Evolutionary conservation across 2,329 filamentous ascomycete genomes (phyloP).

Genomic region (Clonostachys rhizophaga): DNA sequence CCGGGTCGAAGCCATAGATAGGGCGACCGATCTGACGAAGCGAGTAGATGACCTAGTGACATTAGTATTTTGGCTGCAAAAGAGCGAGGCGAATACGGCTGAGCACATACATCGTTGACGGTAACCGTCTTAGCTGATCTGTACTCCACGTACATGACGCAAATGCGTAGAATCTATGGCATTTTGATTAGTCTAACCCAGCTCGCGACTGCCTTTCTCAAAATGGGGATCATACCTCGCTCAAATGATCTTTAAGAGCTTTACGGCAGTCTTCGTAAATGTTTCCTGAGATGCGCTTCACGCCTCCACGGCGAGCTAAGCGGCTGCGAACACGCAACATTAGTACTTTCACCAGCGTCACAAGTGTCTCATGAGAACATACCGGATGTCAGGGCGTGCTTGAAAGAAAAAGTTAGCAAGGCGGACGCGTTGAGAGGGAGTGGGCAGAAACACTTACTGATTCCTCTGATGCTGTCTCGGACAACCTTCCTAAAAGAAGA

Average conservation of each 20-base stretch:
- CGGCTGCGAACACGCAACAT: conserved; percentile 37
- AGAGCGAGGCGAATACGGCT: neutral
- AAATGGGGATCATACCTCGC: conserved; percentile 28
- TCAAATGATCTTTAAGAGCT: conserved; percentile 44
- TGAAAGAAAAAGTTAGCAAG: neutral
- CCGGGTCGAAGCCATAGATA: conserved; percentile 53
- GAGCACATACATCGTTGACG: conserved; percentile 48
- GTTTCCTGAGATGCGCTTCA: conserved; percentile 62
- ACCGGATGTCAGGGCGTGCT: conserved; percentile 41
- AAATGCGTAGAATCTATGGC: conserved; percentile 45
- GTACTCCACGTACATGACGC: conserved; percentile 47
- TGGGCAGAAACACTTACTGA: conserved; percentile 34
- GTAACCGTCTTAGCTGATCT: conserved; percentile 57
- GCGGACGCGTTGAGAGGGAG: neutral
- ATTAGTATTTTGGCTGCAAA: neutral
- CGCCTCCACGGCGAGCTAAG: conserved; percentile 69
- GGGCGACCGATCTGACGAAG: conserved; percentile 43
- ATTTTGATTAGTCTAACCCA: neutral
- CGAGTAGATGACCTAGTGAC: conserved; percentile 45
- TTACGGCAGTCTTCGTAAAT: conserved; percentile 61
- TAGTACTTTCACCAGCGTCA: neutral
- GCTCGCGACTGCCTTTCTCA: neutral
- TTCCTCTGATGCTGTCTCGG: conserved; percentile 40
- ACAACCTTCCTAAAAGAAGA: conserved; percentile 34
- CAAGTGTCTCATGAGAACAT: conserved; percentile 6